These are phyloP conservation scores for Pilaira anomala DNA, from an alignment of 192 early-diverging fungal species.

Conservation along the genomic window DNA sequence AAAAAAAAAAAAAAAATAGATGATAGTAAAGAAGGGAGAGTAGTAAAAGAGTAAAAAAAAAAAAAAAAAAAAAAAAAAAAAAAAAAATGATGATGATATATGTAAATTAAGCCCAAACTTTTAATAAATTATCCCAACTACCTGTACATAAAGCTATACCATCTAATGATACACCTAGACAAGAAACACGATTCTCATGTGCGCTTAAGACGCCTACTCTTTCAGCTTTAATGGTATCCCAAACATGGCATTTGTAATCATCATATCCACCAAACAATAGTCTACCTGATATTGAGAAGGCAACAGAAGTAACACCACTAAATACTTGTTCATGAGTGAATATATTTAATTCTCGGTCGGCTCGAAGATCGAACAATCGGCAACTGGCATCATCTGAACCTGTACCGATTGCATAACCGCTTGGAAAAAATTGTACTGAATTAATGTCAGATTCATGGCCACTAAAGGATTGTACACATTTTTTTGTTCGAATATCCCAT, in stretches of 20 bases:
- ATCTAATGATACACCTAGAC: constrained; percentile 92
- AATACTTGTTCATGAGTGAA: constrained; percentile 98
- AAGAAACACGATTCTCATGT: constrained; percentile 97
- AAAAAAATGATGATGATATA: too few species aligned
- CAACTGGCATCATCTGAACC: constrained; percentile 99
- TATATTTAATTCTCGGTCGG: constrained; percentile 96
- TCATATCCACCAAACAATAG: constrained; percentile 98
- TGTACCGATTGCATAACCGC: constrained; percentile 96
- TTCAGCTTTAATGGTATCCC: constrained; percentile 97
- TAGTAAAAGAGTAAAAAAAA: background rate
- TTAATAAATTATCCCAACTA: constrained; percentile 96
- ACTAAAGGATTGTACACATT: constrained; percentile 97
- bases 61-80: background rate
- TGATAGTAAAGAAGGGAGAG: too few species aligned
- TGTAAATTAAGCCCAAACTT: constrained; percentile 57
- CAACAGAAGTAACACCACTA: constrained; percentile 97
- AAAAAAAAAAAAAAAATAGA: too few species aligned
- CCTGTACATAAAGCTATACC: constrained; percentile 99
- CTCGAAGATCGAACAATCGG: constrained; percentile 94
- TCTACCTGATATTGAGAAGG: constrained; percentile 94
- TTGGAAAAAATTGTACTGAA: constrained; percentile 99
- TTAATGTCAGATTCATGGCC: constrained; percentile 99
- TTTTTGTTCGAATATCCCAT: constrained; percentile 96
- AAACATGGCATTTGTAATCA: constrained; percentile 99
- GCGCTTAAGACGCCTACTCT: constrained; percentile 89